Evolutionary conservation across 192 early-diverging fungal genomes (phyloP), one percentile per base, ranked within the genome.

Genomic region (Umbelopsis sp.): DNA sequence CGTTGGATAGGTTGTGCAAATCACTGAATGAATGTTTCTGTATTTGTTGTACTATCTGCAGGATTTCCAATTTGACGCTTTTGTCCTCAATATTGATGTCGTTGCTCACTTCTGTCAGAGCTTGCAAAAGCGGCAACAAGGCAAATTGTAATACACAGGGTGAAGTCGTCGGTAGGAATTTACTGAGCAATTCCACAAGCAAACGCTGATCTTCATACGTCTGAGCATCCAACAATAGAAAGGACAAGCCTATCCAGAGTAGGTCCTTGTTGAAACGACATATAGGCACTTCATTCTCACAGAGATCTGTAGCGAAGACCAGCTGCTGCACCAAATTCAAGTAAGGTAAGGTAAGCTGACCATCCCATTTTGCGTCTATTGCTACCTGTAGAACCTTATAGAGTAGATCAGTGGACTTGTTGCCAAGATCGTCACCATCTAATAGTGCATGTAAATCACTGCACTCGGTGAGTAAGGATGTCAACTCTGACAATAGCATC

Each of bases 71-170:
- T 15, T 61, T 61, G 13, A 4, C 12, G 30, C 27, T 35, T 2
- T 49, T 49, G 18, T 21, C 48, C 20, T n/a, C 27, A 7, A 15
- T n/a, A 18, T 25, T 33, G 5, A 30, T 18, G 1, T 61, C 69
- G 15, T 46, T 70, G 0, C 50, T 25, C 5, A 53, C 15, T 47
- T 88, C 86, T 3, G 82, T 69, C 21, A 88, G 67, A 30, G 80
- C 76, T 45, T 88, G 86, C 46, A 86, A 83, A 13, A 86, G 71
- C 7, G 86, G 83, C 10, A 88, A 66, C 16, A 86, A 79, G 12
- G 80, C 84, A 46, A 84, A 12, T 48, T 75, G 18, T 15, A 67
- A 44, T 44, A 78, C 13, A 12, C 70, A 48, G 5, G 67, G 10
- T 1, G 58, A 37, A 25, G 47, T 45, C 4, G 48, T 30, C 1